These are phyloP conservation scores for Globisporangium cylindrosporum DNA, from an alignment of 352 stramenopile species.

Conservation along the genomic window DNA sequence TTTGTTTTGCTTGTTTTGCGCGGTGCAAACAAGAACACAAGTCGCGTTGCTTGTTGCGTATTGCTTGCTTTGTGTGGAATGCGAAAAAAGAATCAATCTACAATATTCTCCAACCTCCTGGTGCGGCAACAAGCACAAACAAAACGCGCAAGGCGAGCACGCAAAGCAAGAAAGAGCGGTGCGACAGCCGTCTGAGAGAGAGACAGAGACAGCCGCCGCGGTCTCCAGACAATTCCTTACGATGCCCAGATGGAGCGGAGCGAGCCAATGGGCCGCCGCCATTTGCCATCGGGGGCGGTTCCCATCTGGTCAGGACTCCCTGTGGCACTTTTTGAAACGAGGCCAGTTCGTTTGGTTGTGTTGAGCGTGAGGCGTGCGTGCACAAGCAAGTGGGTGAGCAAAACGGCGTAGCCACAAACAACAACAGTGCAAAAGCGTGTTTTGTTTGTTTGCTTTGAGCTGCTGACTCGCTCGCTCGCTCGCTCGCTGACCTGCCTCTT, in stretches of 20 bases:
- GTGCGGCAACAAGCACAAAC: not conserved
- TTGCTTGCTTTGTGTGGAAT: not conserved
- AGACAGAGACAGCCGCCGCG: conserved; percentile 3
- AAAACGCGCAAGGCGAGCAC: not conserved
- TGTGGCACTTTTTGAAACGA: not conserved
- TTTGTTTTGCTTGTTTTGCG: not conserved
- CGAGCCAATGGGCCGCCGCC: not conserved
- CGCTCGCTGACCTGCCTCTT: not conserved
- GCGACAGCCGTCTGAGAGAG: not conserved
- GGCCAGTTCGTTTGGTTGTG: not conserved
- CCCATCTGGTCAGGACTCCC: not conserved
- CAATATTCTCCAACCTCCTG: not conserved
- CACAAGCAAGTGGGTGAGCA: not conserved
- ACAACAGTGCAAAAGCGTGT: not conserved
- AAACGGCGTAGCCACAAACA: not conserved
- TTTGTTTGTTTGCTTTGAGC: not conserved
- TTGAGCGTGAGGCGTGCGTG: not conserved
- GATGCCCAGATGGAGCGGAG: not conserved
- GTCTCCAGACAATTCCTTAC: conserved; percentile 1
- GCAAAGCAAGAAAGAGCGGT: conserved; percentile 1
- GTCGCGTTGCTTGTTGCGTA: not conserved
- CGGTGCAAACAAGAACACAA: not conserved
- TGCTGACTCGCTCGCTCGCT: not conserved
- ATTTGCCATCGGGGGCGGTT: not conserved
- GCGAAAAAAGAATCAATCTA: not conserved